These are phyloP conservation scores for Wilhelminamyces savonicus DNA, from an alignment of 805 yeast genomes.

Conservation along the genomic window DNA sequence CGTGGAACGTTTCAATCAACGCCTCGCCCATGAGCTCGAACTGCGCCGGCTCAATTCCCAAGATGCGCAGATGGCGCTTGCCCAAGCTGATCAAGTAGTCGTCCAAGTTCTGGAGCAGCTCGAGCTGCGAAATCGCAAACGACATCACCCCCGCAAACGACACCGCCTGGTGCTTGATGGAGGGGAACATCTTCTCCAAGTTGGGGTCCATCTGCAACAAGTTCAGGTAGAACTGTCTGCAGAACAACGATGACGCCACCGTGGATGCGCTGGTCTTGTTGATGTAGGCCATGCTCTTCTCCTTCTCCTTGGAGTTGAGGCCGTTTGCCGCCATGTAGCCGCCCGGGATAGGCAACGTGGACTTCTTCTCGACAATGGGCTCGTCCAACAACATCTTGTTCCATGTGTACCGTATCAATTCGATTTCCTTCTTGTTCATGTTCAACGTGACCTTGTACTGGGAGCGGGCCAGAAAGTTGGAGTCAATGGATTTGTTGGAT, in stretches of 20 bases:
- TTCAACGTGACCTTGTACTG: constrained; percentile 15
- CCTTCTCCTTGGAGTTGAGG: constrained; percentile 1
- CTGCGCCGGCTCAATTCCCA: constrained; percentile 64
- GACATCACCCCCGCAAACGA: constrained; percentile 76
- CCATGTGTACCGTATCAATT: constrained; percentile 41
- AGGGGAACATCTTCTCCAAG: constrained; percentile 63
- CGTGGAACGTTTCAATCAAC: constrained; percentile 59
- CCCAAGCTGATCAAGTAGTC: constrained; percentile 60
- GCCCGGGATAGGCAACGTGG: constrained; percentile 24
- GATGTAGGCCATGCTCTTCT: constrained; percentile 7
- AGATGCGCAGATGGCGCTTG: constrained; percentile 66
- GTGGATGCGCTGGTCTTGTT: constrained; percentile 10
- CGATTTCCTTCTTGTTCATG: constrained; percentile 34
- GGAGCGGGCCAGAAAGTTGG: constrained; percentile 9
- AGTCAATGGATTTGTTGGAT: constrained; percentile 15
- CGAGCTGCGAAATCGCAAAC: constrained; percentile 59
- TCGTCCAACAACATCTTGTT: constrained; percentile 29
- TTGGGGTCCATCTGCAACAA: constrained; percentile 54
- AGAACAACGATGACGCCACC: constrained; percentile 49
- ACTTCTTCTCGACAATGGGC: constrained; percentile 12
- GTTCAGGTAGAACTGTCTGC: constrained; percentile 71
- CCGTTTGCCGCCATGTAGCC: constrained; percentile 13
- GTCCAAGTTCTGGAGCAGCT: constrained; percentile 50
- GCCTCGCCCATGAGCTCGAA: constrained; percentile 74
- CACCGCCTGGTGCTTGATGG: constrained; percentile 71